Conservation (phyloP, 2,329 filamentous ascomycete species). For the Volutella citrinella region DNA sequence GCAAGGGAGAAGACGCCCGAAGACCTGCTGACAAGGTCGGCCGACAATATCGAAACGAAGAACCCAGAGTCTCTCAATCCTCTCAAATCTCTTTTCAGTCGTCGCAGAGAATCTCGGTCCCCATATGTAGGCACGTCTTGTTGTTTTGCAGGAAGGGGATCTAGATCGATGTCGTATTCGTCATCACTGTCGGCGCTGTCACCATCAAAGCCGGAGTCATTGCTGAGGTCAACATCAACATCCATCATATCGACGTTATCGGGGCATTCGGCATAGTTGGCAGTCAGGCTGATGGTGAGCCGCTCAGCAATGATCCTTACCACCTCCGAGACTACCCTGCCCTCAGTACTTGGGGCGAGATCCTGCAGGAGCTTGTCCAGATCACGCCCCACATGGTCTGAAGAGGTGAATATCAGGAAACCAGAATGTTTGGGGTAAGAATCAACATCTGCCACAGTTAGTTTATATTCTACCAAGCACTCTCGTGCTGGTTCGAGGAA, state of each 20-base stretch:
- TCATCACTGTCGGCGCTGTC: conserved; percentile 8
- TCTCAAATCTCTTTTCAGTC: conserved; percentile 39
- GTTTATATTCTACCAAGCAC: not conserved
- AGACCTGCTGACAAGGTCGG: conserved; percentile 40
- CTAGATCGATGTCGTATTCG: conserved; percentile 17
- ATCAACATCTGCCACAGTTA: conserved; percentile 22
- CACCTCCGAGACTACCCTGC: conserved; percentile 24
- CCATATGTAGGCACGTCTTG: not conserved
- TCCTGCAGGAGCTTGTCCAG: conserved; percentile 45
- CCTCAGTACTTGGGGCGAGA: conserved; percentile 28
- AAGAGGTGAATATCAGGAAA: conserved; percentile 43
- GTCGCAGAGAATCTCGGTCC: conserved; percentile 3
- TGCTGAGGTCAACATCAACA: conserved; percentile 1
- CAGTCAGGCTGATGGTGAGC: conserved; percentile 12
- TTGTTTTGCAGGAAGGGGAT: conserved; percentile 8
- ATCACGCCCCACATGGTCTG: conserved; percentile 31
- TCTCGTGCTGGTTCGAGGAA: too few relatives aligned
- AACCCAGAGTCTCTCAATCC: conserved; percentile 64
- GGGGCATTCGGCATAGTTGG: not conserved
- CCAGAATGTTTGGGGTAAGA: conserved; percentile 36
- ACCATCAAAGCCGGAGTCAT: conserved; percentile 11
- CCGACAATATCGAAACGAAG: conserved; percentile 61
- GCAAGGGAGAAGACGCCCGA: conserved; percentile 59
- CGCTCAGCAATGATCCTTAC: conserved; percentile 14
- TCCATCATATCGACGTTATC: conserved; percentile 1